Evolutionary conservation across 208 protist species (phyloP).

Genomic region (Leishmania amazonensis): DNA sequence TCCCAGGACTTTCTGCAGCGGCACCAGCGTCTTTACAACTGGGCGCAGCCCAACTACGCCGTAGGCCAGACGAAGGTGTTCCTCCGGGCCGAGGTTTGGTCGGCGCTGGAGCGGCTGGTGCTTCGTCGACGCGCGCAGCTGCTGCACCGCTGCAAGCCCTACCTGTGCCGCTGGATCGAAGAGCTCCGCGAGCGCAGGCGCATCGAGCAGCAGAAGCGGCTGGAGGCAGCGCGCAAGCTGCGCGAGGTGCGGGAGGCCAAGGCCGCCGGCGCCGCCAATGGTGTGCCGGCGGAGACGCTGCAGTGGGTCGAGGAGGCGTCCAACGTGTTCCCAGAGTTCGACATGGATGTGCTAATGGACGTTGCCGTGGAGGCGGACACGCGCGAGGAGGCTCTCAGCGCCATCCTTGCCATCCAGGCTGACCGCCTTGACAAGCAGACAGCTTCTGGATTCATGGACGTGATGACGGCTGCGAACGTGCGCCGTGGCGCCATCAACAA

Average conservation of each 20-base stretch:
- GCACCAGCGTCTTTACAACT: constrained; percentile 70
- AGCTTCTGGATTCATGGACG: constrained; percentile 55
- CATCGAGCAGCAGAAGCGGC: constrained; percentile 55
- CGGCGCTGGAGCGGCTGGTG: constrained; percentile 75
- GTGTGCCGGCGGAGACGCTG: constrained; percentile 45
- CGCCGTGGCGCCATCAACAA: constrained; percentile 41
- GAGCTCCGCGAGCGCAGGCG: constrained; percentile 73
- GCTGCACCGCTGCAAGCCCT: constrained; percentile 63
- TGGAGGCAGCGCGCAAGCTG: constrained; percentile 46
- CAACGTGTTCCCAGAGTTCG: constrained; percentile 71
- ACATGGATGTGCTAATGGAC: constrained; percentile 58
- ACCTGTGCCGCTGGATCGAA: constrained; percentile 68
- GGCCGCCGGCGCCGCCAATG: constrained; percentile 41
- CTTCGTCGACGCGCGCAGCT: constrained; percentile 72
- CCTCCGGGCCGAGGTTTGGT: constrained; percentile 83
- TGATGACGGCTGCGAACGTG: constrained; percentile 62
- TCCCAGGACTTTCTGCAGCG: constrained; percentile 53
- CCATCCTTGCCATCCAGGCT: constrained; percentile 61
- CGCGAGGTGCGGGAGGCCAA: constrained; percentile 61
- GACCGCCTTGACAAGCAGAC: constrained; percentile 58
- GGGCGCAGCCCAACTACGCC: constrained; percentile 71
- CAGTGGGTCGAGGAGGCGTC: constrained; percentile 64
- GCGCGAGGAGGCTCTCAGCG: constrained; percentile 51
- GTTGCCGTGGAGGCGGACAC: constrained; percentile 57
- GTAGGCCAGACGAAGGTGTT: constrained; percentile 91